Evolutionary conservation across 352 stramenopile species (phyloP).

Genomic region (Globisporangium rhizosaccharum): DNA sequence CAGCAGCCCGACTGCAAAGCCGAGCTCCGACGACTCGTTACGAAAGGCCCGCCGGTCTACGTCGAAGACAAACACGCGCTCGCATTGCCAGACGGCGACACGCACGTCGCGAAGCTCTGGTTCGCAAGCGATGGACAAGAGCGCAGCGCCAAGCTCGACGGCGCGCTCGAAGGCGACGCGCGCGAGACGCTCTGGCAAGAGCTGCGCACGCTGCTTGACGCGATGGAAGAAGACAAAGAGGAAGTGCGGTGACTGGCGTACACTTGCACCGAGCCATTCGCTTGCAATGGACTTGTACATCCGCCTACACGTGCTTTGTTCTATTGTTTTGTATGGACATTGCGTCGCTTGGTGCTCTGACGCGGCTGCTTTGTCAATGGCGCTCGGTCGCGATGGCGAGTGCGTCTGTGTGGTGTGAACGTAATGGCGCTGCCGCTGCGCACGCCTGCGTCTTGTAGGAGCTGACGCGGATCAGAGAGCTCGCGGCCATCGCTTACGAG

Average conservation of each 20-base stretch:
- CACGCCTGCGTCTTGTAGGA: constrained; percentile 11
- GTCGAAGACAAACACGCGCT: constrained; percentile 90
- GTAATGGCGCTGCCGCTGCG: constrained; percentile 10
- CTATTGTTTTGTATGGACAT: background rate
- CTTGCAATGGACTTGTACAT: background rate
- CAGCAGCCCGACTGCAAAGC: constrained; percentile 94
- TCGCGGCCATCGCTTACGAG: constrained; percentile 8
- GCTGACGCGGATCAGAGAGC: constrained; percentile 10
- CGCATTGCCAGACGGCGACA: constrained; percentile 84
- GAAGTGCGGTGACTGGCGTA: constrained; percentile 37
- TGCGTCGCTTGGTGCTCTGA: background rate
- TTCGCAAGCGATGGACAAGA: constrained; percentile 81
- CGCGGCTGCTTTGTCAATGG: background rate
- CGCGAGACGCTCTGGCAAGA: constrained; percentile 71
- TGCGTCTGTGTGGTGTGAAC: constrained; percentile 6
- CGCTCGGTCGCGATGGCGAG: background rate
- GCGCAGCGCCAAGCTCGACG: constrained; percentile 82
- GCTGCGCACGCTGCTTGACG: constrained; percentile 57
- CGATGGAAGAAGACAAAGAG: constrained; percentile 82
- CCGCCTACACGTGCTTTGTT: too few relatives aligned
- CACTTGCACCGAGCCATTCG: too few relatives aligned
- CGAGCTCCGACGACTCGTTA: constrained; percentile 88
- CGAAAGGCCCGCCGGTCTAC: constrained; percentile 89
- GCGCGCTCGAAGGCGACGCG: constrained; percentile 84
- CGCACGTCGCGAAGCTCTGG: constrained; percentile 88